Evolutionary conservation across 352 stramenopile species (phyloP), one percentile per base, ranked within the genome.

Genomic region (Phytophthora sojae): DNA sequence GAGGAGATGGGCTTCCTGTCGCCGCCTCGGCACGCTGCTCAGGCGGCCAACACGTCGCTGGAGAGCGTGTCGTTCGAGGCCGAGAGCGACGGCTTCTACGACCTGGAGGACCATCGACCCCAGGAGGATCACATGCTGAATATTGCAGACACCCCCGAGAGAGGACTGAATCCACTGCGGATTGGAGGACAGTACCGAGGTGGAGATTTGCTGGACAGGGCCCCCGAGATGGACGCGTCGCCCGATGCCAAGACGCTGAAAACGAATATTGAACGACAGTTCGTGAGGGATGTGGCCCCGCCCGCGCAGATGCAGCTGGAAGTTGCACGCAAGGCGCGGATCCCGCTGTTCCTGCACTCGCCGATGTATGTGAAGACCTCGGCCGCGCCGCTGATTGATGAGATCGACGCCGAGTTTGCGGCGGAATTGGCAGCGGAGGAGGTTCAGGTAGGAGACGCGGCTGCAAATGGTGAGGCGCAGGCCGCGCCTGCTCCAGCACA

Each of bases 261-360:
- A 39, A 84, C 75, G 0, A 73, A 75, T 12, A 84, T 91, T 32
- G 86, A 91, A 59, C 84, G 86, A 14, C 86, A 90, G 58, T 94
- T 94, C 62, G 86, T 92, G 50, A 81, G 83, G 14, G 73, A 90
- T 51, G 83, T 92, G 8, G 78, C 89, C 25, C 89, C 88, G 21
- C 89, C 89, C 0, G 89, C 89, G 29, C 89, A 96, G 62, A 96
- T 96, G 89, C 89, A 96, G 67, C 77, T 96, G 3, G 87, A 96
- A 47, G 86, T 96, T 2, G 89, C 89, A 8, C 81, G 86, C 6
- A 94, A 95, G 64, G 89, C 89, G 26, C 80, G 88, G 0, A 96
- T 96, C 23, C 89, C 89, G 44, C 62, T 96, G 11, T 96, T 96
- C 68, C 57, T 96, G 51, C 89, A 96, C 71, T 95, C 89, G 26